These are phyloP conservation scores for Wickerhamomyces sp. DNA, from an alignment of 1,139 yeast species.

Conservation along the genomic window DNA sequence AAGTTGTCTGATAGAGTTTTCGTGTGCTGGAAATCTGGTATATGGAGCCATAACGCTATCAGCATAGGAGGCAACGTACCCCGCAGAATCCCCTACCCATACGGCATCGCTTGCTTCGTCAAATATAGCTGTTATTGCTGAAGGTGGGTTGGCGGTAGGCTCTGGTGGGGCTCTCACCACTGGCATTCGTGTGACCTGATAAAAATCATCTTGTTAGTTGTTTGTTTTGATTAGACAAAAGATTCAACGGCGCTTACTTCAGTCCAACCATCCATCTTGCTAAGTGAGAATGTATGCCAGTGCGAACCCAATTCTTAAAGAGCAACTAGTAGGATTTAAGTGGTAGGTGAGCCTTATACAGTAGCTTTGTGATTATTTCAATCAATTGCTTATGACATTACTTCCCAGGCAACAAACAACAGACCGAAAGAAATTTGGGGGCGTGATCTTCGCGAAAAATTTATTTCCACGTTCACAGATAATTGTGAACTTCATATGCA, in stretches of 20 bases:
- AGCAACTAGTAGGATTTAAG: too few relatives aligned
- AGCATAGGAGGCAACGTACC: conserved; percentile 43
- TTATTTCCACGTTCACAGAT: too few relatives aligned
- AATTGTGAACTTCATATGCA: too few relatives aligned
- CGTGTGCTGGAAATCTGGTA: conserved; percentile 45
- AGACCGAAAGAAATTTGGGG: too few relatives aligned
- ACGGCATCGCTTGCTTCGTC: conserved; percentile 69
- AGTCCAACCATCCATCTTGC: conserved; percentile 24
- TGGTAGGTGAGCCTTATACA: too few relatives aligned
- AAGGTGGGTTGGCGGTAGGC: conserved; percentile 9
- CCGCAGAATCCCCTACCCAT: conserved; percentile 76
- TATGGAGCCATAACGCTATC: conserved; percentile 37
- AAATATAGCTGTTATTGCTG: conserved; percentile 34
- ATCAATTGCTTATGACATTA: too few relatives aligned
- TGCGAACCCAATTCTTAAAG: too few relatives aligned
- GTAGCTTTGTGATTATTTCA: too few relatives aligned
- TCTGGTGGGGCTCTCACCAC: conserved; percentile 20
- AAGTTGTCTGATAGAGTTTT: conserved; percentile 42
- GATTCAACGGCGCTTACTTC: conserved; percentile 13
- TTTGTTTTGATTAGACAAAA: not conserved
- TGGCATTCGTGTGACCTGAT: conserved; percentile 14
- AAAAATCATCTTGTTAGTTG: conserved; percentile 3
- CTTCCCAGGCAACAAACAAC: too few relatives aligned
- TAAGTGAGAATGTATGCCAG: too few relatives aligned
- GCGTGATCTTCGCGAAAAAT: too few relatives aligned